Percentiles rank a stretch among this genome's conserved stretches.
phyloP scores from a whole-genome alignment of 352 stramenopile species.

The Phytophthora sp. region DNA sequence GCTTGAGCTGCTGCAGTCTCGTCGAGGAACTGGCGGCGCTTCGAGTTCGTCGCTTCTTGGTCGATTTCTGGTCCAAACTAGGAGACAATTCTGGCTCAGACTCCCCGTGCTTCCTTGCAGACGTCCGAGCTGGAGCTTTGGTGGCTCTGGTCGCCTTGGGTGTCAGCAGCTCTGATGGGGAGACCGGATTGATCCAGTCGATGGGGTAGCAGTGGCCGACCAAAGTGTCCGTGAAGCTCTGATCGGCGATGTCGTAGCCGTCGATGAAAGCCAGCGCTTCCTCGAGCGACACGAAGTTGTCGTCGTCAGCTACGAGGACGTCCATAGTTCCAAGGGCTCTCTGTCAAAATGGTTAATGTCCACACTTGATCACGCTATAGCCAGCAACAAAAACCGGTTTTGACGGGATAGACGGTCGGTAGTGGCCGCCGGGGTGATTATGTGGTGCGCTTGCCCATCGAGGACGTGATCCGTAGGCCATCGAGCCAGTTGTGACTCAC shows the following conservation, averaged over 20 bases:
- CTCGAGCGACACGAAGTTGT: constrained; percentile 30
- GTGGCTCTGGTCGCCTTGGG: too few species aligned
- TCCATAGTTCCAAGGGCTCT: constrained; percentile 19
- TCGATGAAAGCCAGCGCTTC: constrained; percentile 40
- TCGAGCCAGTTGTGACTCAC: neutral
- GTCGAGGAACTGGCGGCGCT: constrained; percentile 33
- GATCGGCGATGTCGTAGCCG: constrained; percentile 7
- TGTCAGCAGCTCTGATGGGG: neutral
- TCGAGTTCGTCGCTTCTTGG: constrained; percentile 21
- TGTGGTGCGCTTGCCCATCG: constrained; percentile 5
- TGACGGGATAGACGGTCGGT: constrained; percentile 12
- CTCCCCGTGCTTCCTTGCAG: constrained; percentile 4
- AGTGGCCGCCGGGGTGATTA: constrained; percentile 15
- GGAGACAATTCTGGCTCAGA: constrained; percentile 6
- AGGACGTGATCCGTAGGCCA: constrained; percentile 5
- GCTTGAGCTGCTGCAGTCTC: constrained; percentile 32
- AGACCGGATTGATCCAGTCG: constrained; percentile 6
- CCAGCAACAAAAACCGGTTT: too few species aligned
- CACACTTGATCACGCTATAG: constrained; percentile 26
- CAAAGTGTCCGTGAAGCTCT: constrained; percentile 9
- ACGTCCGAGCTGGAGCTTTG: neutral
- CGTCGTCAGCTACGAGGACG: constrained; percentile 30
- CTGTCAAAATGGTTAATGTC: constrained; percentile 22
- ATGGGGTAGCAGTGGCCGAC: neutral
- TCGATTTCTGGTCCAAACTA: constrained; percentile 15